phyloP scores from a whole-genome alignment of 345 rosid species.

The Anacardium occidentale region DNA sequence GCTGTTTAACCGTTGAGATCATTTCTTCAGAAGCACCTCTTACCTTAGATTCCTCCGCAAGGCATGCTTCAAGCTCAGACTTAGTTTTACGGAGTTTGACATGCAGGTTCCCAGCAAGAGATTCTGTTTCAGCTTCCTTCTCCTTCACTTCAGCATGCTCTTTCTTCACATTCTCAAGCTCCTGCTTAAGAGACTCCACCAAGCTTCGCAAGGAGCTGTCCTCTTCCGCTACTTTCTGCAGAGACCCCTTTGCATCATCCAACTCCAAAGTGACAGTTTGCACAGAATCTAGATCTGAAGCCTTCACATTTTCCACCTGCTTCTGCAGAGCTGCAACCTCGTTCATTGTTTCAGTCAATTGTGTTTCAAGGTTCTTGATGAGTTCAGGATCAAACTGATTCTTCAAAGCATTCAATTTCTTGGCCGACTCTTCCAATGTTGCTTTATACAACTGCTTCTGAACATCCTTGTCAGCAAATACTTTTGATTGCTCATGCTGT shows the following conservation, averaged over 20 bases:
- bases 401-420: slow-evolving; percentile 53
- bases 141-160: slow-evolving; percentile 68
- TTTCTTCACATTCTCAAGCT: slow-evolving; percentile 70
- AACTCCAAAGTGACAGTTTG: slow-evolving; percentile 63
- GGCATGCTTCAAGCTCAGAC: slow-evolving; percentile 72
- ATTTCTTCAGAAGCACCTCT: slow-evolving; percentile 77
- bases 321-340: slow-evolving; percentile 61
- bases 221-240: slow-evolving; percentile 71
- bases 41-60: slow-evolving; percentile 59
- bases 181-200: slow-evolving; percentile 69
- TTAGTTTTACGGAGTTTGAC: slow-evolving; percentile 69
- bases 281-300: slow-evolving; percentile 75
- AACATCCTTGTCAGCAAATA: slow-evolving; percentile 68
- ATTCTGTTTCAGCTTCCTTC: slow-evolving; percentile 82
- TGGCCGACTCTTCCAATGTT: slow-evolving; percentile 60
- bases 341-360: slow-evolving; percentile 53
- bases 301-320: slow-evolving; percentile 70
- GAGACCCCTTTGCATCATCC: slow-evolving; percentile 79
- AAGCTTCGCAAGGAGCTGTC: slow-evolving; percentile 58
- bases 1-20: slow-evolving; percentile 66
- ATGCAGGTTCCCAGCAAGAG: slow-evolving; percentile 78
- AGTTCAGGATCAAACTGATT: slow-evolving; percentile 72
- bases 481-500: slow-evolving; percentile 63
- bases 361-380: slow-evolving; percentile 56
- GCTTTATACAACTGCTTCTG: slow-evolving; percentile 59